Evolutionary conservation across 495 filamentous ascomycete species (phyloP), one percentile per base, ranked within the genome.

Genomic region (Parathielavia appendiculata): DNA sequence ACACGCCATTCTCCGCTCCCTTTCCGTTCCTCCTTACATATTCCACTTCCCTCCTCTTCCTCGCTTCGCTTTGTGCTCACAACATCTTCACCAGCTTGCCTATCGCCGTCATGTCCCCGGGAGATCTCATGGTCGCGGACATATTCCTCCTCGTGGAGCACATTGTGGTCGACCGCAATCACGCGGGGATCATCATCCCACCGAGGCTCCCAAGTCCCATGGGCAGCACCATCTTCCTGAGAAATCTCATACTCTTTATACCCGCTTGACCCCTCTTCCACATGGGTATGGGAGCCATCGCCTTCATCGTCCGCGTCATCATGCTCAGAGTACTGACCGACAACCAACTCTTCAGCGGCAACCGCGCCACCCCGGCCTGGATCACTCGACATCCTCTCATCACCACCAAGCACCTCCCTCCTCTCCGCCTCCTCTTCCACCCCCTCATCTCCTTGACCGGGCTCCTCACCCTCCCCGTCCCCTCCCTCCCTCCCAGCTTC

Each of bases 221-320:
- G 47, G 10, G 17, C 5, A 13, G 5, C 22, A 1, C 44, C 19
- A 5, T 26, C 4, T 12, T 23, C 41, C n/a, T 54, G 52, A 9
- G 39, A 54, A 8, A 8, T 16, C 16, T 19, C 52, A 35, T 46
- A 47, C 17, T 43, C 53, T 48, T 46, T 38, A 38, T 52, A 41
- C 47, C 36, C 47, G 17, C 19, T 14, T 2, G 56, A 51, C 13
- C 41, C 48, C 14, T 51, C 56, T 39, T 32, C 53, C 9, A 56
- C 19, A 22, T 47, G 41, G 7, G 53, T 46, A 38, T 45, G n/a
- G 1, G 50, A 40, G 6, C 41, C 51, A n/a, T 60, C 58, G n/a
- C 50, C 53, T 16, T 56, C 58, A 40, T 61, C 58, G 47, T 56
- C 58, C 7, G 46, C 58, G 22, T 61, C 47, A 17, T 61, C 53